Conservation (phyloP, 441 rosid species). For the Adansonia grandidieri region DNA sequence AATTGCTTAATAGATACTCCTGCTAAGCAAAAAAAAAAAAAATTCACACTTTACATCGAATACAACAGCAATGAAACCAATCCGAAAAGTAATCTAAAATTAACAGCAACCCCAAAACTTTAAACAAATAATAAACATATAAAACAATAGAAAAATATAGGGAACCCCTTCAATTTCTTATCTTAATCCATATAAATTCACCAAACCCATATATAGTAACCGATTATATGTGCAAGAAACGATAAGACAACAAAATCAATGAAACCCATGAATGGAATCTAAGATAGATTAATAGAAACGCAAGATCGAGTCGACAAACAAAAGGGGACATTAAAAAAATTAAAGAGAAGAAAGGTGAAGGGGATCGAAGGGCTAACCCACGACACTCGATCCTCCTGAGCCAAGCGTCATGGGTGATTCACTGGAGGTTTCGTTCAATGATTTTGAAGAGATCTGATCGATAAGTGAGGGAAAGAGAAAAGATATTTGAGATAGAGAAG, state of each 20-base stretch:
- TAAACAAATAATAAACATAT: not conserved
- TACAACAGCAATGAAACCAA: not conserved
- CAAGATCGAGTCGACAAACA: conserved; percentile 24
- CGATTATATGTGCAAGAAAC: conserved; percentile 10
- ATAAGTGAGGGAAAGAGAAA: conserved; percentile 21
- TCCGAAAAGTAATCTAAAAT: not conserved
- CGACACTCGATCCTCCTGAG: conserved; percentile 98
- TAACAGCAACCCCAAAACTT: not conserved
- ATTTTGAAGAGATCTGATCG: conserved; percentile 49
- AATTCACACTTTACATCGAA: not conserved
- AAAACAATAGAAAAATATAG: conserved; percentile 9
- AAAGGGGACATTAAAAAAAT: not conserved
- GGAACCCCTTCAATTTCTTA: not conserved
- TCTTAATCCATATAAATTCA: not conserved
- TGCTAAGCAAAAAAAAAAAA: not conserved
- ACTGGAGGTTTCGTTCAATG: conserved; percentile 14
- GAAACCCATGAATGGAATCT: conserved; percentile 17
- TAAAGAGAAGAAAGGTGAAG: conserved; percentile 2
- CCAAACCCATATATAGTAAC: not conserved
- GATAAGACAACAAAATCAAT: conserved; percentile 19
- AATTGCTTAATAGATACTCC: not conserved
- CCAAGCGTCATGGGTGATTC: conserved; percentile 83
- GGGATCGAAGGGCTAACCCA: conserved; percentile 55
- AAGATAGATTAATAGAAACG: conserved; percentile 21
- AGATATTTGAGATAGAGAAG: conserved; percentile 8